phyloP scores from a whole-genome alignment of 345 rosid genomes.

The Eucalyptus sideroxylon region DNA sequence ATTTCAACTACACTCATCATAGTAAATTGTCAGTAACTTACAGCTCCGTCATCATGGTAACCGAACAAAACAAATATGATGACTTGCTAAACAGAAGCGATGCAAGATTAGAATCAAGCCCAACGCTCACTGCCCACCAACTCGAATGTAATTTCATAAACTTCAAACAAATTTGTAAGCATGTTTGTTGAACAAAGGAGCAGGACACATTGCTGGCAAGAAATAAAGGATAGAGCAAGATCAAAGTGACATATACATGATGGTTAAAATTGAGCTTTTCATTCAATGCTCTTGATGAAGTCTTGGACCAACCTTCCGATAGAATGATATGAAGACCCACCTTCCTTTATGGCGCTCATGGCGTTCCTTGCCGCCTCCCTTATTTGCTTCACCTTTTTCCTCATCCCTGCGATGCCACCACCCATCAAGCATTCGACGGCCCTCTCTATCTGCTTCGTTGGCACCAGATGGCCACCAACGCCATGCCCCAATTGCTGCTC shows the following conservation, averaged over 20 bases:
- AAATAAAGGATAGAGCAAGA: neutral
- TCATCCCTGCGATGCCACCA: neutral
- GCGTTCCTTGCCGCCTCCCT: constrained; percentile 5
- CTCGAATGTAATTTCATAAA: neutral
- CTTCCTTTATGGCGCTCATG: neutral
- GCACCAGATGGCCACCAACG: neutral
- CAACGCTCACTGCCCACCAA: neutral
- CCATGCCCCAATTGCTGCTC: neutral
- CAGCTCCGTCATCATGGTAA: neutral
- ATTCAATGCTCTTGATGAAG: neutral
- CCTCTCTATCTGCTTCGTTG: constrained; percentile 17
- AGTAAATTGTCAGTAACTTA: neutral
- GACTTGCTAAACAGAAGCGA: neutral
- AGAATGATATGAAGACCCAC: constrained; percentile 21
- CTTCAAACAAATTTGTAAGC: neutral
- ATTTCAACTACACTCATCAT: too few species aligned
- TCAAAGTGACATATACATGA: neutral
- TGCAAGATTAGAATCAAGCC: too few species aligned
- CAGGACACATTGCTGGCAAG: neutral
- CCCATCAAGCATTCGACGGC: constrained; percentile 11
- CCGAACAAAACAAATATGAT: too few species aligned
- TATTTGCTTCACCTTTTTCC: constrained; percentile 17
- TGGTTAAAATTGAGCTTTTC: neutral
- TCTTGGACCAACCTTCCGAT: constrained; percentile 9
- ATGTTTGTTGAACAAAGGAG: neutral